Evolutionary conservation across 768 basidiomycete species (phyloP), one percentile per base, ranked within the genome.

Genomic region (Tulasnella calospora): DNA sequence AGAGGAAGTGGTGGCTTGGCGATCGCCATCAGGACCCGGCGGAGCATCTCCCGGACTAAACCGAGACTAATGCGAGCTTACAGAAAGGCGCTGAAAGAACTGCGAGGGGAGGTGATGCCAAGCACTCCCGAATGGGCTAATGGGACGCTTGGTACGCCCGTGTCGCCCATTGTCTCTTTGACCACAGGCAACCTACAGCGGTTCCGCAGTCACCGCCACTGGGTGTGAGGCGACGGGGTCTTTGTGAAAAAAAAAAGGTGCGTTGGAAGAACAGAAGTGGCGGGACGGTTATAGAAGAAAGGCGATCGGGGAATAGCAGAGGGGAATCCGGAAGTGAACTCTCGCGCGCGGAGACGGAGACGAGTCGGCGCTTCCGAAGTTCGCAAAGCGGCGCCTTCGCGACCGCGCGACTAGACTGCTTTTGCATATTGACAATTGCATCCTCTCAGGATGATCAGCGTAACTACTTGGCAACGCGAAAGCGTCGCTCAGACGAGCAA

Each of bases 351-450:
- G 57, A 61, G 57, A 61, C 57, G 57, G 57, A 61, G 57, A 61
- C 57, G 57, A 13, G n/a, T n/a, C 46, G 46, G 57, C 57, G 57
- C 57, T 61, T 61, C 57, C n/a, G n/a, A 61, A 61, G 57, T 61
- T 61, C 57, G 57, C 57, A 4, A 17, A n/a, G 55, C 55, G 21
- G 2, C 13, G 44, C 12, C 44, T 46, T 46, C 44, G 44, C 44
- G 19, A 46, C 44, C 5, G 19, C 44, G 3, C 13, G 12, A 46
- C 44, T 38, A 38, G 38, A 9, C 38, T 38, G 38, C 38, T 38
- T 46, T 46, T 46, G 17, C 55, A 9, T 57, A 30, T 57, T 38
- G 4, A 8, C 55, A 23, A 57, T 3, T 3, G 7, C n/a, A 57
- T 30, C 9, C 27, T 30, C 27, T 57, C 55, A 57, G 55, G 55